Conservation (phyloP, 2,329 filamentous ascomycete species). For the Trichoderma sp. region DNA sequence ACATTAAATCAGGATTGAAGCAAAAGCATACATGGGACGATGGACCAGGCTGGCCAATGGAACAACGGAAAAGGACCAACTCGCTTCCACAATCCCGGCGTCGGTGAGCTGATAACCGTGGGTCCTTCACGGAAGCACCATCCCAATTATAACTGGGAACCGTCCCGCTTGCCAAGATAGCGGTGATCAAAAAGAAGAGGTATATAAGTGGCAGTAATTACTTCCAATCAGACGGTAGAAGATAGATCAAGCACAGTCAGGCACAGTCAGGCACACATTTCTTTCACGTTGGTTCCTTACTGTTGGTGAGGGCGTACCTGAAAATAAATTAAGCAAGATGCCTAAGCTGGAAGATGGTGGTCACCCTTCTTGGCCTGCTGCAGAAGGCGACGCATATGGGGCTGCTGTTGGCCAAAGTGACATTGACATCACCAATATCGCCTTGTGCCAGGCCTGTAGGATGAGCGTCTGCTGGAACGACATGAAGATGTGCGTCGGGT, state of each 20-base stretch:
- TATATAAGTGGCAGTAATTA: neutral
- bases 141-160: neutral
- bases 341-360: neutral
- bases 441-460: neutral
- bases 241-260: neutral
- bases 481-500: neutral
- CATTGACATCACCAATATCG: neutral
- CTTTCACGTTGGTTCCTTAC: neutral
- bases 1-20: neutral
- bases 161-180: neutral
- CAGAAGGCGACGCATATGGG: neutral
- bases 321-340: neutral
- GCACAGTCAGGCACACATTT: neutral
- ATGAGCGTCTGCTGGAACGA: slow-evolving; percentile 7
- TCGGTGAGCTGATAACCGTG: neutral
- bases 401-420: neutral
- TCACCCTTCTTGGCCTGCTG: neutral
- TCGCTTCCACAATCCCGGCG: neutral
- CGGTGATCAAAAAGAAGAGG: neutral
- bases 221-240: neutral
- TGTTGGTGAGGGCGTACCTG: neutral
- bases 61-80: neutral
- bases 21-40: neutral
- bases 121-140: neutral
- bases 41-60: neutral